Conservation (phyloP, 2,329 filamentous ascomycete species). For the Fusarium floridanum region DNA sequence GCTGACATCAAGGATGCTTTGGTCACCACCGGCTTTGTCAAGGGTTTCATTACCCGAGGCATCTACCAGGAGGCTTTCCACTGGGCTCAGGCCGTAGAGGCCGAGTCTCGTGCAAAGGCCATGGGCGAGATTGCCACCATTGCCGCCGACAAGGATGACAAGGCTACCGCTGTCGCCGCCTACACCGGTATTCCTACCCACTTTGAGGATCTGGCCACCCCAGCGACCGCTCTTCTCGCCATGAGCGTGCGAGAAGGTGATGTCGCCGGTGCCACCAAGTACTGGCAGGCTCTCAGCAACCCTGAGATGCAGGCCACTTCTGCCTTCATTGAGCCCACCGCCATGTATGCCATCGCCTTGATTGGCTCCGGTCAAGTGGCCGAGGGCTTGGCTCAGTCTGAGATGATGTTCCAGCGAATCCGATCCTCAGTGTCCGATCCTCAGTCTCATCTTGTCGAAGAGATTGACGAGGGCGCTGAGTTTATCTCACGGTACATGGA, state of each 20-base stretch:
- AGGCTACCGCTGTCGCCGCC: slow-evolving; percentile 74
- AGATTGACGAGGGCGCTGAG: slow-evolving; percentile 88
- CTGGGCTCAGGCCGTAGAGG: slow-evolving; percentile 76
- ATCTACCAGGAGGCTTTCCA: slow-evolving; percentile 80
- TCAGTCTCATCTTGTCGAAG: slow-evolving; percentile 74
- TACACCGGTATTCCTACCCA: slow-evolving; percentile 70
- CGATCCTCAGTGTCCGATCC: slow-evolving; percentile 68
- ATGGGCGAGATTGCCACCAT: slow-evolving; percentile 80
- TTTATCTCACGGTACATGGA: slow-evolving; percentile 73
- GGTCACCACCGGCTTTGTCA: slow-evolving; percentile 80
- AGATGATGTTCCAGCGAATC: slow-evolving; percentile 89
- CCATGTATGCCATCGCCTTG: slow-evolving; percentile 91
- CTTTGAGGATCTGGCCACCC: slow-evolving; percentile 63
- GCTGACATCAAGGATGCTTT: slow-evolving; percentile 78
- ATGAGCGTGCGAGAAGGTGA: slow-evolving; percentile 88
- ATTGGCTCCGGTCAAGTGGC: slow-evolving; percentile 86
- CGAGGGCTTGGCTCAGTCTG: slow-evolving; percentile 83
- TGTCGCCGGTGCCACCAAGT: slow-evolving; percentile 79
- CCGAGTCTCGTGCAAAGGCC: slow-evolving; percentile 69
- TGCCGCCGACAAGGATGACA: slow-evolving; percentile 84
- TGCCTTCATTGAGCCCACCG: slow-evolving; percentile 85
- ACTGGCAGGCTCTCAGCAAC: slow-evolving; percentile 81
- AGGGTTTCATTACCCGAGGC: slow-evolving; percentile 78
- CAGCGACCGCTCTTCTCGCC: slow-evolving; percentile 86
- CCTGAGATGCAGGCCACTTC: slow-evolving; percentile 70